These are phyloP conservation scores for Alternaria arbusti DNA, from an alignment of 2,329 filamentous ascomycete genomes.

Conservation along the genomic window DNA sequence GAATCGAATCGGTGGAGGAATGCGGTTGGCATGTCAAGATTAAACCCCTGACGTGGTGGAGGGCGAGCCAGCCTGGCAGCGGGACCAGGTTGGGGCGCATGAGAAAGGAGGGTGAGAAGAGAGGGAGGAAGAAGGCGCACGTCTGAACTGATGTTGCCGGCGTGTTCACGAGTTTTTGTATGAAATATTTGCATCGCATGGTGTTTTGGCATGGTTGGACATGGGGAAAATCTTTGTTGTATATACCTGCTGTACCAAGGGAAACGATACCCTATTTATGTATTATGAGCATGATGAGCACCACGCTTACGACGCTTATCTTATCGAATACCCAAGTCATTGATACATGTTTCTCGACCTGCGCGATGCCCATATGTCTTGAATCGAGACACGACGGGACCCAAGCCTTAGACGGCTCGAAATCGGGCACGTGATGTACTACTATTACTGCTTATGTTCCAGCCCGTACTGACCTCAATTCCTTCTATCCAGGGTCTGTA, in stretches of 20 bases:
- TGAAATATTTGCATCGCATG: constrained; percentile 1
- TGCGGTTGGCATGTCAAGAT: constrained; percentile 5
- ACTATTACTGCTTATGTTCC: too few species aligned
- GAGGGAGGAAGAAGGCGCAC: constrained; percentile 15
- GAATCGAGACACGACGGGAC: rapidly evolving
- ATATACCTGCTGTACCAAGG: neutral
- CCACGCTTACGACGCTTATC: neutral
- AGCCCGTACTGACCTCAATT: too few species aligned
- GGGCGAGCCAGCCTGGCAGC: constrained; percentile 7
- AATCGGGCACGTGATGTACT: neutral
- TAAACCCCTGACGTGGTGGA: constrained; percentile 10
- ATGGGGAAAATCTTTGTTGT: neutral
- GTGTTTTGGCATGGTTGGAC: neutral
- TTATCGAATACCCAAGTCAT: neutral
- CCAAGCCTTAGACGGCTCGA: too few species aligned
- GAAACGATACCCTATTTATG: constrained; percentile 3
- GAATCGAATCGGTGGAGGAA: neutral
- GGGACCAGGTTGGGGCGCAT: constrained; percentile 8
- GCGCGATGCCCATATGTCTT: neutral
- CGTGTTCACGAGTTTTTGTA: neutral
- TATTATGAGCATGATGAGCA: neutral
- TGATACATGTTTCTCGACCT: neutral
- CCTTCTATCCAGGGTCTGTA: too few species aligned
- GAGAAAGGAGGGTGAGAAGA: constrained; percentile 18
- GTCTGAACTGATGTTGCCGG: neutral